These are phyloP conservation scores for Trebouxia sp. DNA, from an alignment of 139 green algal species.

Conservation along the genomic window DNA sequence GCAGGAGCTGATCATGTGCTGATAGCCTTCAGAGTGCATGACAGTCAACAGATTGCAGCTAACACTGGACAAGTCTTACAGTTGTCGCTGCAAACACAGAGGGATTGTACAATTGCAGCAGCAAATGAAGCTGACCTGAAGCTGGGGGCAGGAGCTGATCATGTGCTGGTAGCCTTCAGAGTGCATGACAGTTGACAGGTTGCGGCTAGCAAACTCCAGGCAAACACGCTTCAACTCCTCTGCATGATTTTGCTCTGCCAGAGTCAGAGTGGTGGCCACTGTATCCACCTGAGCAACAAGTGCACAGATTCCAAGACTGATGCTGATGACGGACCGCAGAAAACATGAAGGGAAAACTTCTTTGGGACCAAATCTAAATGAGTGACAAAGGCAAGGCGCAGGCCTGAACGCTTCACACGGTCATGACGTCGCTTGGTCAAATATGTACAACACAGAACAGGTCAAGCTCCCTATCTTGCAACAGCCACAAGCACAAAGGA, in stretches of 20 bases:
- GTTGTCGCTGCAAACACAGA: not conserved
- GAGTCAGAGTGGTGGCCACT: slow-evolving; percentile 92
- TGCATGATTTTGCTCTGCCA: slow-evolving; percentile 97
- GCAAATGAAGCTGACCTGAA: slow-evolving; percentile 61
- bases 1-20: slow-evolving; percentile 88
- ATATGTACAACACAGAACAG: no score
- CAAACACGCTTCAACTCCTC: slow-evolving; percentile 86
- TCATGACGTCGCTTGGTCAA: no score
- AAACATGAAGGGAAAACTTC: no score
- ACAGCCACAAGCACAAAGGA: no score
- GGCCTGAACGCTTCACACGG: no score
- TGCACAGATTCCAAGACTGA: not conserved
- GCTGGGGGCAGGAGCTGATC: slow-evolving; percentile 78
- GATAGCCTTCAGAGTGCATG: slow-evolving; percentile 93
- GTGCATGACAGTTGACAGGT: slow-evolving; percentile 88
- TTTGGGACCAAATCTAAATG: no score
- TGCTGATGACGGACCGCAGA: not conserved
- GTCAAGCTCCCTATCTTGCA: no score
- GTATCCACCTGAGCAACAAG: slow-evolving; percentile 69
- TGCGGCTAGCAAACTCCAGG: slow-evolving; percentile 88
- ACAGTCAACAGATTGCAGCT: slow-evolving; percentile 83
- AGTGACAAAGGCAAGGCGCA: no score
- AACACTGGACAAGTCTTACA: slow-evolving; percentile 45
- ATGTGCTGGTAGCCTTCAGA: slow-evolving; percentile 97
- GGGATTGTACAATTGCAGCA: not conserved